phyloP scores from a whole-genome alignment of 768 basidiomycete genomes.

The Lenzites betulinus region DNA sequence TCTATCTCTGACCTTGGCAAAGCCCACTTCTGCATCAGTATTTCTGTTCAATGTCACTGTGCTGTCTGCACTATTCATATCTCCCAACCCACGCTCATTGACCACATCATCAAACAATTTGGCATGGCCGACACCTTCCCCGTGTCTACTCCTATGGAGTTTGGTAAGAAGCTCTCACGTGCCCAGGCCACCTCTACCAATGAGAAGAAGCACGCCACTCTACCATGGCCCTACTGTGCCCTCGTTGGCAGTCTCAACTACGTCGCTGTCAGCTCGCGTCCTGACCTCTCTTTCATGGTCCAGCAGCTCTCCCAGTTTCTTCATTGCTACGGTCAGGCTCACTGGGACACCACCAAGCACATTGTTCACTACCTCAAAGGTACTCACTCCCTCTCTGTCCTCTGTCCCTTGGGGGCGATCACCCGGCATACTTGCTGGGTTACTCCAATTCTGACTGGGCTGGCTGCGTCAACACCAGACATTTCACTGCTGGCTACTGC shows the following conservation, averaged over 20 bases:
- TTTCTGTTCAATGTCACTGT: slow-evolving; percentile 37
- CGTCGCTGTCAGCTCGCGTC: slow-evolving; percentile 23
- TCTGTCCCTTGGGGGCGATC: slow-evolving; percentile 18
- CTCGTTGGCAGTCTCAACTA: slow-evolving; percentile 32
- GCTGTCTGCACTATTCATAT: slow-evolving; percentile 17
- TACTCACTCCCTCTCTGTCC: slow-evolving; percentile 15
- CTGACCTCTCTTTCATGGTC: slow-evolving; percentile 25
- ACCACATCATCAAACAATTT: slow-evolving; percentile 19
- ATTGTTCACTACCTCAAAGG: slow-evolving; percentile 30
- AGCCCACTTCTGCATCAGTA: slow-evolving; percentile 37
- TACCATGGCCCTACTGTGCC: slow-evolving; percentile 30
- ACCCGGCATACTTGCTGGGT: slow-evolving; percentile 6
- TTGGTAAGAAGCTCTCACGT: slow-evolving; percentile 5
- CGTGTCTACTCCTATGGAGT: slow-evolving; percentile 23
- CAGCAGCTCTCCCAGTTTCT: slow-evolving; percentile 22
- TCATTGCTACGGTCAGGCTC: slow-evolving; percentile 9
- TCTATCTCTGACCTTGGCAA: slow-evolving; percentile 38
- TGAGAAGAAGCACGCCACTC: not conserved
- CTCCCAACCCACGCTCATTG: slow-evolving; percentile 24
- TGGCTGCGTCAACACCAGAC: slow-evolving; percentile 21
- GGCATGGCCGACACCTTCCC: slow-evolving; percentile 11
- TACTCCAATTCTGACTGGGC: slow-evolving; percentile 32
- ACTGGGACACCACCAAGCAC: slow-evolving; percentile 29
- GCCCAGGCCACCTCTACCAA: not conserved
- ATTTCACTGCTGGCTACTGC: slow-evolving; percentile 31